A percentile compares a stretch with the other conserved stretches of the same genome.
phyloP scores from a whole-genome alignment of 352 stramenopile genomes.

The Phytophthora ramorum region DNA sequence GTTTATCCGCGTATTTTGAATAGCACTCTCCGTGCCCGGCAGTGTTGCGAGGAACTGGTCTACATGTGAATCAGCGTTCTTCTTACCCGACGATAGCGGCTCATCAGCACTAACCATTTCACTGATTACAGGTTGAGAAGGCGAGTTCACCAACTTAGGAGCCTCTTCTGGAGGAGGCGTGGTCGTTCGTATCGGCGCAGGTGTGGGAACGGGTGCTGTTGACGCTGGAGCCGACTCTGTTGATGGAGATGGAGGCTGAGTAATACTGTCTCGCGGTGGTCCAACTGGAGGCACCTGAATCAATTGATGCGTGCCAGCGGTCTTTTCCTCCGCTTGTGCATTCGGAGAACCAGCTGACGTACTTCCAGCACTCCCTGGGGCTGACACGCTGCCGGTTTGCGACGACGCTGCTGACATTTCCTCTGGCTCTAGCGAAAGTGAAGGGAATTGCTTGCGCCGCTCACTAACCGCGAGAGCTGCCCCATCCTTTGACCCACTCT shows the following conservation, averaged over 20 bases:
- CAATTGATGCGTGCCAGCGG: conserved; percentile 48
- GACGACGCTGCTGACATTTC: conserved; percentile 51
- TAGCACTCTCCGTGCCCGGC: conserved; percentile 91
- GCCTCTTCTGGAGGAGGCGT: conserved; percentile 8
- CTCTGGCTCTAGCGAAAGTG: conserved; percentile 63
- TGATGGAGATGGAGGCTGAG: conserved; percentile 17
- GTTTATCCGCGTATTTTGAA: conserved; percentile 91
- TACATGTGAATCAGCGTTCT: conserved; percentile 50
- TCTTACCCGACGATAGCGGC: conserved; percentile 58
- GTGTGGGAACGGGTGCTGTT: conserved; percentile 3
- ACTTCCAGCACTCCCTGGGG: conserved; percentile 25
- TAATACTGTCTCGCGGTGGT: conserved; percentile 26
- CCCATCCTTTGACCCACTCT: conserved; percentile 65
- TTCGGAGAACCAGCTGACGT: conserved; percentile 13
- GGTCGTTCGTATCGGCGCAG: not conserved
- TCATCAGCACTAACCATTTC: conserved; percentile 48
- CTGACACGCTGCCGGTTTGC: conserved; percentile 16
- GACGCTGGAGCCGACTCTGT: conserved; percentile 1
- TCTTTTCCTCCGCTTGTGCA: conserved; percentile 57
- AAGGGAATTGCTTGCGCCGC: conserved; percentile 58
- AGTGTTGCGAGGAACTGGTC: conserved; percentile 85
- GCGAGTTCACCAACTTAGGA: conserved; percentile 15
- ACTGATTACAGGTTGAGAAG: conserved; percentile 38
- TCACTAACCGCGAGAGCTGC: conserved; percentile 36
- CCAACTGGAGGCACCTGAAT: conserved; percentile 36